phyloP scores from a whole-genome alignment of 2,329 filamentous ascomycete species.

The Grosmannia penicillata region DNA sequence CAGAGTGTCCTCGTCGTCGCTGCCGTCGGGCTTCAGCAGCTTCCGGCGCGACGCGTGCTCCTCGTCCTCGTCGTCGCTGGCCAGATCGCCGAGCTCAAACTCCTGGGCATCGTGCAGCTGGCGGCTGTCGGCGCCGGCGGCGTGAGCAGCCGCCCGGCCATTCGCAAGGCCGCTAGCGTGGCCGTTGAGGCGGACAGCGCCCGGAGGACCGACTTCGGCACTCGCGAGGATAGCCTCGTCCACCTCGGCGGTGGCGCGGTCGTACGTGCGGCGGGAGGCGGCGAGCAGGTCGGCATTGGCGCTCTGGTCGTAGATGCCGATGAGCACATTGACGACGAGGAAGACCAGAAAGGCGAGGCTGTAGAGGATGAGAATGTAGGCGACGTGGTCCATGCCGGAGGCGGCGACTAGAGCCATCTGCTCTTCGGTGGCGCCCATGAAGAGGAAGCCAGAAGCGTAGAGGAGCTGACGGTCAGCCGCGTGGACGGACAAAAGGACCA shows the following conservation, averaged over 20 bases:
- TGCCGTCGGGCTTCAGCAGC: slow-evolving; percentile 17
- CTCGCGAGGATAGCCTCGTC: background rate
- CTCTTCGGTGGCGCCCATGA: slow-evolving; percentile 95
- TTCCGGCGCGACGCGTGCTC: slow-evolving; percentile 24
- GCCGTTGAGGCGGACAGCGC: slow-evolving; percentile 15
- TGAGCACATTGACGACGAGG: slow-evolving; percentile 76
- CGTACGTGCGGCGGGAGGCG: slow-evolving; percentile 1
- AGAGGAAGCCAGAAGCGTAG: slow-evolving; percentile 84
- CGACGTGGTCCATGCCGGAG: slow-evolving; percentile 71
- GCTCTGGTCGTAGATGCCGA: slow-evolving; percentile 64
- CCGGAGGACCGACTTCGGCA: background rate
- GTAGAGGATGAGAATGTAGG: slow-evolving; percentile 84
- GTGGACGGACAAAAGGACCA: background rate
- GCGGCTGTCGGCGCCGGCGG: slow-evolving; percentile 28
- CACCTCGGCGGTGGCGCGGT: background rate
- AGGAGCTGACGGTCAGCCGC: slow-evolving; percentile 45
- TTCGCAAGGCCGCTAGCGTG: no score
- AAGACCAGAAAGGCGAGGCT: slow-evolving; percentile 83
- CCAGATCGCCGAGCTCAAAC: slow-evolving; percentile 83
- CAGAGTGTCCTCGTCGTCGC: slow-evolving; percentile 14
- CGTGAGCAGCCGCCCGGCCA: no score
- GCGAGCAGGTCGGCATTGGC: slow-evolving; percentile 19
- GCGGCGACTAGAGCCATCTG: slow-evolving; percentile 70
- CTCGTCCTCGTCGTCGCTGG: slow-evolving; percentile 71
- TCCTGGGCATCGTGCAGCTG: slow-evolving; percentile 71